Evolutionary conservation across 2,329 filamentous ascomycete species (phyloP).

Genomic region (Penicillium sp.): DNA sequence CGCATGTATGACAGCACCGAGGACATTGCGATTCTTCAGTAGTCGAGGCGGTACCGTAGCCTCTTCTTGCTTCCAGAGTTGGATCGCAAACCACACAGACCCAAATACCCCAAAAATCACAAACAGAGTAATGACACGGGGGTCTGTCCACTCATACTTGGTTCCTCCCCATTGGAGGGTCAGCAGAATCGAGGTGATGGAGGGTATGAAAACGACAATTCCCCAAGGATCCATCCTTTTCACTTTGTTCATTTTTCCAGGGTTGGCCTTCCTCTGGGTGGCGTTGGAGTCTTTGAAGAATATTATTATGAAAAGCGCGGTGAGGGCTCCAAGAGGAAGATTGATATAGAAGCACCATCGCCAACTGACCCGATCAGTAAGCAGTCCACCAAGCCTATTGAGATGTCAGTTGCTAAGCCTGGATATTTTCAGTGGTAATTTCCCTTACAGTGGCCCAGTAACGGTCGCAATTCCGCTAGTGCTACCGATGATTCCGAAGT

Average conservation of each 20-base stretch:
- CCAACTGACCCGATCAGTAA: conserved; percentile 48
- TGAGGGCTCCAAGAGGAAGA: conserved; percentile 38
- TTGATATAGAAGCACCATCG: conserved; percentile 52
- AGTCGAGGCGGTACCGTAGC: conserved; percentile 53
- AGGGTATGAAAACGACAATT: conserved; percentile 49
- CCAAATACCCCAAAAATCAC: conserved; percentile 56
- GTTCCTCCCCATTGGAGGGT: conserved; percentile 54
- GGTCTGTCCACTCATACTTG: conserved; percentile 49
- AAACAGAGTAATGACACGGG: conserved; percentile 53
- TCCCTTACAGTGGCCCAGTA: conserved; percentile 42
- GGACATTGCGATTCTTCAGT: conserved; percentile 48
- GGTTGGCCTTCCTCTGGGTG: conserved; percentile 24
- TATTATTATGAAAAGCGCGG: conserved; percentile 37
- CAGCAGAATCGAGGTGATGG: conserved; percentile 52
- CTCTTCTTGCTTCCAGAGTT: conserved; percentile 45
- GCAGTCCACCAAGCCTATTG: conserved; percentile 46
- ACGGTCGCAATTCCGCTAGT: conserved; percentile 50
- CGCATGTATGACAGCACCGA: conserved; percentile 45
- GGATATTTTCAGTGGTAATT: neutral
- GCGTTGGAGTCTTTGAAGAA: conserved; percentile 34
- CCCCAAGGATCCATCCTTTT: conserved; percentile 48
- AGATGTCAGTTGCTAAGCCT: neutral
- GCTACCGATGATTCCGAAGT: conserved; percentile 46
- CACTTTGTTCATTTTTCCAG: conserved; percentile 26
- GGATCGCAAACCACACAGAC: conserved; percentile 44